A percentile compares a stretch with the other conserved stretches of the same genome.
Evolutionary conservation across 371 early-diverging fungal species (phyloP).

Genomic region (Coemansia sp.): DNA sequence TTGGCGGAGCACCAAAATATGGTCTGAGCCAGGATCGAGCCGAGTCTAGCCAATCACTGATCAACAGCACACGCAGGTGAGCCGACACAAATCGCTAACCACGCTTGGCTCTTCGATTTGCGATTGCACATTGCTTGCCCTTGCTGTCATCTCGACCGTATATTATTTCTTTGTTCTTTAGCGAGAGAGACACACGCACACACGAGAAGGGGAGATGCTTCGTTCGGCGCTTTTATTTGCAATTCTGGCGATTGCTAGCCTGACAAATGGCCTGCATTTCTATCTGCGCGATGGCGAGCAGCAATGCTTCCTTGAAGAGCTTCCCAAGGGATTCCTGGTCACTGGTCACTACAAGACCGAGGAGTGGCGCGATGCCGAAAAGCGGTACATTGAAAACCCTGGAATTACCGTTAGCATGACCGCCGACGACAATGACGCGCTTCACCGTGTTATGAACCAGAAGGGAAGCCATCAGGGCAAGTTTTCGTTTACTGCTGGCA

Average conservation of each 20-base stretch:
- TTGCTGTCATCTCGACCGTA: not conserved
- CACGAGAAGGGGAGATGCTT: constrained; percentile 17
- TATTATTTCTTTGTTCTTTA: not conserved
- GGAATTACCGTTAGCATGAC: constrained; percentile 69
- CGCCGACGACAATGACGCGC: constrained; percentile 61
- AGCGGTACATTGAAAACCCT: constrained; percentile 68
- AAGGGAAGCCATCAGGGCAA: constrained; percentile 69
- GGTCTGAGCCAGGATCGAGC: not conserved
- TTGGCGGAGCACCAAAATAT: not conserved
- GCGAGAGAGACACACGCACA: not conserved
- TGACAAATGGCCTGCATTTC: constrained; percentile 73
- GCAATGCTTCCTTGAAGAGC: constrained; percentile 93
- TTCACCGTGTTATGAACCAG: constrained; percentile 65
- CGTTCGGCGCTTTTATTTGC: constrained; percentile 18
- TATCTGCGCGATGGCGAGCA: constrained; percentile 83
- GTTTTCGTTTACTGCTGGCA: constrained; percentile 85
- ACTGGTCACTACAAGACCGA: constrained; percentile 81
- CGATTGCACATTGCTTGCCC: not conserved
- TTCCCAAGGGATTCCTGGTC: constrained; percentile 86
- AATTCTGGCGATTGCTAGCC: constrained; percentile 26
- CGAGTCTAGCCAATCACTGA: not conserved
- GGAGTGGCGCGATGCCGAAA: constrained; percentile 66
- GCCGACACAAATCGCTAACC: not conserved
- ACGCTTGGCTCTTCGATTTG: not conserved
- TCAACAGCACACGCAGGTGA: constrained; percentile 4